Evolutionary conservation across 2,329 filamentous ascomycete species (phyloP), one percentile per base, ranked within the genome.

Genomic region (Pseudopyricularia javanii): DNA sequence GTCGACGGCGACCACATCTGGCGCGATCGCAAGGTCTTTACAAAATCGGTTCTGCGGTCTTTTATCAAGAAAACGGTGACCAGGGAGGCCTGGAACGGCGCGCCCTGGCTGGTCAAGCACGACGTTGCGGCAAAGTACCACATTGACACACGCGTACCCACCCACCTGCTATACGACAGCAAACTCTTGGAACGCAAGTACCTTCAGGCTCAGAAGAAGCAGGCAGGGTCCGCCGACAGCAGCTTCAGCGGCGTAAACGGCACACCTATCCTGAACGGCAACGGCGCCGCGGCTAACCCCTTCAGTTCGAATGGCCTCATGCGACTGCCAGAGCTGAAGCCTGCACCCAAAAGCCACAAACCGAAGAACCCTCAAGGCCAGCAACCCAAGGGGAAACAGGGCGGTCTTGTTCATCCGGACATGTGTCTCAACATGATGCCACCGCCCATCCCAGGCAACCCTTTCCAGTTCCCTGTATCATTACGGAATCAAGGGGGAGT

Each of bases 41-140:
- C 91, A 28, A 97, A 98, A 69, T 84, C 91, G 49, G 91, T 96
- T 66, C 74, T 98, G 40, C 83, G 91, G 33, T 89, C 90, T 6
- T 98, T 96, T 59, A 88, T 98, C 58, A 95, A 95, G 65, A 91
- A 94, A 67, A 93, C 90, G 0, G 86, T 96, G n/a, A 86, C 84
- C 2, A 76, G 91, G 56, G 93, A 97, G 63, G 81, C 89, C 4
- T 97, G 91, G 89, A 91, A 83, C 56, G 91, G 91, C n/a, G 93
- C 93, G 0, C 91, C 93, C 0, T 98, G 93, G 93, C 73, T 95
- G 53, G 91, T 97, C 17, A 96, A 94, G 69, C 79, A 86, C 34
- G 83, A 89, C 52, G 83, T 80, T 55, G 93, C 93, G 1, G 80
- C 82, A 47, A 78, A 84, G 57, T 95, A 93, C 66, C 84, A 88